These are phyloP conservation scores for Boletus tylopilopsis DNA, from an alignment of 768 basidiomycete genomes.

Conservation along the genomic window DNA sequence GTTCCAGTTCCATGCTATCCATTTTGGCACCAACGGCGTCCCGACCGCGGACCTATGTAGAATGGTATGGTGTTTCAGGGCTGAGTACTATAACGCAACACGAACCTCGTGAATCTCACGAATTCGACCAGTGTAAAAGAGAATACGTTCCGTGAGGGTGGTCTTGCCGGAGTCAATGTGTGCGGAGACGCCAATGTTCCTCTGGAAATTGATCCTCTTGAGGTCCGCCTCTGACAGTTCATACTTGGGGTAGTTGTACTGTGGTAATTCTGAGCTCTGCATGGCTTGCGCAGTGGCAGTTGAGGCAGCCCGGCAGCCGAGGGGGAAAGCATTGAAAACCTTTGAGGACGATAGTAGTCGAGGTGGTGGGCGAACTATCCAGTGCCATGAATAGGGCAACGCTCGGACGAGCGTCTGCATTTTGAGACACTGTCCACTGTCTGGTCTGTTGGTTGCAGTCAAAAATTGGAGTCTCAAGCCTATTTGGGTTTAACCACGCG, in stretches of 20 bases:
- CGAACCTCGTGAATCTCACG: conserved; percentile 93
- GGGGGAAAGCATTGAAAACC: neutral
- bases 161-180: conserved; percentile 99
- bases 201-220: conserved; percentile 63
- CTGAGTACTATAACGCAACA: conserved; percentile 4
- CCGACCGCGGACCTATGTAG: conserved; percentile 74
- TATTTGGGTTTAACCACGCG: neutral
- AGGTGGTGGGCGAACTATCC: conserved; percentile 18
- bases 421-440: neutral
- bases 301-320: conserved; percentile 39
- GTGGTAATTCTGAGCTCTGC: conserved; percentile 8
- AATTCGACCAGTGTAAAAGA: conserved; percentile 96
- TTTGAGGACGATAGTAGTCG: conserved; percentile 2
- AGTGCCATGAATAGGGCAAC: conserved; percentile 26
- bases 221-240: conserved; percentile 63
- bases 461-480: conserved; percentile 8
- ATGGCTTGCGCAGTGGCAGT: conserved; percentile 33
- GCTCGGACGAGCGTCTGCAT: conserved; percentile 28
- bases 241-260: conserved; percentile 35
- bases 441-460: no score
- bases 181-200: conserved; percentile 95
- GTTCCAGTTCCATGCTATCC: conserved; percentile 99
- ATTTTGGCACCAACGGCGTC: conserved; percentile 99
- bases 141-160: conserved; percentile 90
- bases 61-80: neutral